phyloP scores from a whole-genome alignment of 208 protist genomes.

The Trypanosoma caninum region DNA sequence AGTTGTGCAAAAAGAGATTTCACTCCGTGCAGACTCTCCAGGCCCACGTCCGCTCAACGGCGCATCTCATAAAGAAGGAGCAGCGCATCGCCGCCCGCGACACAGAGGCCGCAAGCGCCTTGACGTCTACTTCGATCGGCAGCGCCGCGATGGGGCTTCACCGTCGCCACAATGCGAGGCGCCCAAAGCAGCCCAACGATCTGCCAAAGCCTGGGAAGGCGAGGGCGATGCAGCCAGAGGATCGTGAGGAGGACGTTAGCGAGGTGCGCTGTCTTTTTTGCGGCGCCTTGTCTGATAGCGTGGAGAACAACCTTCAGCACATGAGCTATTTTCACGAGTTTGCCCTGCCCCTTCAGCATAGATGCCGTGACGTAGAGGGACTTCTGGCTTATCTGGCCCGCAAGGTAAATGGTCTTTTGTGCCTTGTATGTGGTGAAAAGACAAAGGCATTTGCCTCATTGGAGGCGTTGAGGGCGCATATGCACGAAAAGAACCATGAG shows the following conservation, averaged over 20 bases:
- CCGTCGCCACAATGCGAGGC: constrained; percentile 82
- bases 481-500: constrained; percentile 81
- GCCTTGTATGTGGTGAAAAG: constrained; percentile 85
- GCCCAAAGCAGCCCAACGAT: constrained; percentile 10
- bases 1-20: constrained; percentile 90
- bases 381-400: constrained; percentile 79
- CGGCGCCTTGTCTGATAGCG: constrained; percentile 40
- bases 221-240: constrained; percentile 51
- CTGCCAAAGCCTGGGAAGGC: constrained; percentile 5
- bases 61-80: constrained; percentile 90
- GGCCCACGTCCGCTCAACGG: constrained; percentile 86
- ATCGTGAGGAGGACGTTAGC: constrained; percentile 78
- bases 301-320: constrained; percentile 65
- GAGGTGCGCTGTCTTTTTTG: constrained; percentile 84
- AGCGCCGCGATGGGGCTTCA: constrained; percentile 88
- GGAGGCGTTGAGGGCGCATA: constrained; percentile 81
- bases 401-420: constrained; percentile 86
- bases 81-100: constrained; percentile 86
- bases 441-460: constrained; percentile 66
- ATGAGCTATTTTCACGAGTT: constrained; percentile 65
- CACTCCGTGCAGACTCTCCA: constrained; percentile 88
- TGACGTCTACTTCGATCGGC: constrained; percentile 82
- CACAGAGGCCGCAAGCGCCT: constrained; percentile 69
- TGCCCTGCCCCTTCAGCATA: constrained; percentile 56
- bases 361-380: constrained; percentile 59